Evolutionary conservation across 73 alveolate species (phyloP).

Genomic region (Paramecium tetraurelia): DNA sequence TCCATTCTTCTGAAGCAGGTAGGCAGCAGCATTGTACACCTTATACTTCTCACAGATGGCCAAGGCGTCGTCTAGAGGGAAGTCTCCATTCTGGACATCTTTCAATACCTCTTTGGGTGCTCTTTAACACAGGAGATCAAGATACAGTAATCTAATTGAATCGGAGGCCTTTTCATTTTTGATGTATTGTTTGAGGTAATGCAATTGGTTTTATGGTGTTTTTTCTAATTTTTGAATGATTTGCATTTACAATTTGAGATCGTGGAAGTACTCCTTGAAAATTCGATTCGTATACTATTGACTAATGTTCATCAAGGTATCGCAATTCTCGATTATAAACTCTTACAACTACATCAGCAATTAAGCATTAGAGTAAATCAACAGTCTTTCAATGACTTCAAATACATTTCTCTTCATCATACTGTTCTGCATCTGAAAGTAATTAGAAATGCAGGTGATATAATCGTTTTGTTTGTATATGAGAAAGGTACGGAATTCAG

Average conservation of each 20-base stretch:
- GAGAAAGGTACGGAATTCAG: slow-evolving; percentile 12
- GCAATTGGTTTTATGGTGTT: not conserved
- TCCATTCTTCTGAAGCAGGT: not conserved
- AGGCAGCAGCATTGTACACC: slow-evolving; percentile 18
- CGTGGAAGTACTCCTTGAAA: not conserved
- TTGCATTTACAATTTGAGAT: not conserved
- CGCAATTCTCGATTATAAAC: not conserved
- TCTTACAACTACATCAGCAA: not conserved
- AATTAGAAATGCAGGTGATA: not conserved
- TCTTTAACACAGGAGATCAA: not conserved
- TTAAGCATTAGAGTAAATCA: not conserved
- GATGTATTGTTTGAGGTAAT: not conserved
- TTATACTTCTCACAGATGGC: not conserved
- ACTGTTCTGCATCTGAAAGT: not conserved
- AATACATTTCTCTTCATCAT: not conserved
- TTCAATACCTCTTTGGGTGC: not conserved
- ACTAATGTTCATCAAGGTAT: not conserved
- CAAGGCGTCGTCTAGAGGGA: slow-evolving; percentile 24
- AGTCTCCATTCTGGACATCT: not conserved
- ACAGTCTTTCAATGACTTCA: not conserved
- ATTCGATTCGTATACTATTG: not conserved
- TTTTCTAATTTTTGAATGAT: not conserved
- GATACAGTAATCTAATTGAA: not conserved
- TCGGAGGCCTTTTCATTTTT: not conserved
- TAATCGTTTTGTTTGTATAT: not conserved